Evolutionary conservation across 345 rosid genomes (phyloP), one percentile per base, ranked within the genome.

Genomic region (Citrus reticulata): DNA sequence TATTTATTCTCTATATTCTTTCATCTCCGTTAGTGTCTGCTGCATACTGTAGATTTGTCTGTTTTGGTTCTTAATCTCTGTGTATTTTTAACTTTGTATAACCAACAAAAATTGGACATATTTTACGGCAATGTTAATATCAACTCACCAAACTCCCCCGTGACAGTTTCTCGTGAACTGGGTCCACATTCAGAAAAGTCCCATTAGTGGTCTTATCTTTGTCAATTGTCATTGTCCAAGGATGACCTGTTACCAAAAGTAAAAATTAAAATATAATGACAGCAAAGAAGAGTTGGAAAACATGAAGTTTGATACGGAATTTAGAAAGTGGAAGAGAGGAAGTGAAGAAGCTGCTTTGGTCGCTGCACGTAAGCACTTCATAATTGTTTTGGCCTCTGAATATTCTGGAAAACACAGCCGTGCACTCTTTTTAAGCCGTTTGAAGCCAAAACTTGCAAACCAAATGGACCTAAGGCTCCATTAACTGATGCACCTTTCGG

Each of bases 291-390:
- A 27, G 24, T 29, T 49, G 22, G 54, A 11, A 16, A 25, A 51
- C 2, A 20, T 17, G 25, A 25, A 34, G 51, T 24, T 74, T 13
- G 17, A 29, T 42, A 32, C 58, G 46, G 37, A 54, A 37, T 55
- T 27, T n/a, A 29, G 10, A 37, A 58, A 5, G 42, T 27, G 54
- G 51, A 13, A 27, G 32, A 42, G 25, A 24, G 6, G 32, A 27
- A 63, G 16, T 63, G 19, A 4, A 66, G 2, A 64, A 86, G 89
- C 86, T 87, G 92, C 86, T 89, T 66, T 93, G 97, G 86, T 95
- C 98, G 84, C 97, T 90, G 82, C 97, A 91, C 94, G 93, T 89
- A 55, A 87, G 87, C 73, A 89, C 97, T 40, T 85, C 91, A 72
- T 83, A 82, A 71, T 90, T 88, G 49, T 79, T 17, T 1, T 72